A percentile compares a stretch with the other conserved stretches of the same genome.
These are phyloP conservation scores for Coemansia sp. DNA, from an alignment of 192 early-diverging fungal genomes.

Conservation along the genomic window DNA sequence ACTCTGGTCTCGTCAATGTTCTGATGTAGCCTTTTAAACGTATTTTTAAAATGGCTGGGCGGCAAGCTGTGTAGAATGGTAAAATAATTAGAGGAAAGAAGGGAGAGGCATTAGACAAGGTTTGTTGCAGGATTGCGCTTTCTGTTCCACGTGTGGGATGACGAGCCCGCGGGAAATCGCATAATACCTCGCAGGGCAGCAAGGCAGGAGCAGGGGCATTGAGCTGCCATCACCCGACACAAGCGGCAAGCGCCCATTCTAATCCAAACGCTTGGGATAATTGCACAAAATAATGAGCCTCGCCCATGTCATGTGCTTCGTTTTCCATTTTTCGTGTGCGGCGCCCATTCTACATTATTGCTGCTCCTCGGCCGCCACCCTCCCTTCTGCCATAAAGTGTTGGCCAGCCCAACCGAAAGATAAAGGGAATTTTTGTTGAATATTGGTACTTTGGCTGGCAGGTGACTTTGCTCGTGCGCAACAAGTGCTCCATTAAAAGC, in stretches of 20 bases:
- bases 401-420: not conserved
- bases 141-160: conserved; percentile 1
- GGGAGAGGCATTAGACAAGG: not conserved
- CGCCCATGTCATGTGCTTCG: not conserved
- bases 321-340: not conserved
- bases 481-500: not conserved
- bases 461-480: no score
- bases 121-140: not conserved
- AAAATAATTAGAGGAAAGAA: not conserved
- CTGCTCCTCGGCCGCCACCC: not conserved
- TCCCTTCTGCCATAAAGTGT: not conserved
- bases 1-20: no score
- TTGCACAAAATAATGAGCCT: not conserved
- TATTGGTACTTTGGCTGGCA: no score
- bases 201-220: not conserved
- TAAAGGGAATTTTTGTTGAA: no score
- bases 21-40: no score
- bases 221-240: not conserved
- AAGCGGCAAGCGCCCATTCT: not conserved
- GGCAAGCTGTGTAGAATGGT: not conserved
- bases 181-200: not conserved
- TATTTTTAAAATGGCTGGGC: not conserved
- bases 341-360: not conserved
- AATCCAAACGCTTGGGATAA: not conserved
- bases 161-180: not conserved